phyloP scores from a whole-genome alignment of 2,329 filamentous ascomycete species.

The Drechmeria coniospora region DNA sequence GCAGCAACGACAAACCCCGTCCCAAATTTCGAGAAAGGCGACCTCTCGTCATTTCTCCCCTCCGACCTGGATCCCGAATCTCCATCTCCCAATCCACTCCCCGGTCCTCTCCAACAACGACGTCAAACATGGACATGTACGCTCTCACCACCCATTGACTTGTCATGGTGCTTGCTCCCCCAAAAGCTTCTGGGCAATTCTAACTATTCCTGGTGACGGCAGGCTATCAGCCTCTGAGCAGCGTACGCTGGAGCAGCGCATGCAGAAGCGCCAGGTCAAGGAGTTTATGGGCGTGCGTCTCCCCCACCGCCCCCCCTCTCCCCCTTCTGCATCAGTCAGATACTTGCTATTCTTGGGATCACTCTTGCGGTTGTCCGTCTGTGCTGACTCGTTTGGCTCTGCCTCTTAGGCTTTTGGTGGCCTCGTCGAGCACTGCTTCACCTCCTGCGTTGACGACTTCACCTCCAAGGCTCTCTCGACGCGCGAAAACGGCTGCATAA shows the following conservation, averaged over 20 bases:
- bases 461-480: slow-evolving; percentile 85
- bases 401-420: slow-evolving; percentile 22
- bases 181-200: too few relatives aligned
- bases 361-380: too few relatives aligned
- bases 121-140: slow-evolving; percentile 7
- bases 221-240: slow-evolving; percentile 66
- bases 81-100: neutral
- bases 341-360: too few relatives aligned
- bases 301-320: slow-evolving; percentile 3
- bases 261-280: slow-evolving; percentile 98
- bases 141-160: neutral
- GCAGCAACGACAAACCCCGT: slow-evolving; percentile 1
- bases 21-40: slow-evolving; percentile 16
- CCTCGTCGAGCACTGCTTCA: slow-evolving; percentile 74
- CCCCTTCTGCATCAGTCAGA: neutral
- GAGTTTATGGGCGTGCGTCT: slow-evolving; percentile 87
- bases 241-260: slow-evolving; percentile 82
- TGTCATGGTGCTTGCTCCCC: too few relatives aligned
- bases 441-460: slow-evolving; percentile 95
- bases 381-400: neutral
- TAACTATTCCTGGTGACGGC: too few relatives aligned
- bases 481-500: slow-evolving; percentile 81
- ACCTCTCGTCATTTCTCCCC: too few relatives aligned
- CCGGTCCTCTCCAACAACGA: neutral
- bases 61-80: too few relatives aligned